Conservation (phyloP, 306 rosid species). For the Comarum palustre region DNA sequence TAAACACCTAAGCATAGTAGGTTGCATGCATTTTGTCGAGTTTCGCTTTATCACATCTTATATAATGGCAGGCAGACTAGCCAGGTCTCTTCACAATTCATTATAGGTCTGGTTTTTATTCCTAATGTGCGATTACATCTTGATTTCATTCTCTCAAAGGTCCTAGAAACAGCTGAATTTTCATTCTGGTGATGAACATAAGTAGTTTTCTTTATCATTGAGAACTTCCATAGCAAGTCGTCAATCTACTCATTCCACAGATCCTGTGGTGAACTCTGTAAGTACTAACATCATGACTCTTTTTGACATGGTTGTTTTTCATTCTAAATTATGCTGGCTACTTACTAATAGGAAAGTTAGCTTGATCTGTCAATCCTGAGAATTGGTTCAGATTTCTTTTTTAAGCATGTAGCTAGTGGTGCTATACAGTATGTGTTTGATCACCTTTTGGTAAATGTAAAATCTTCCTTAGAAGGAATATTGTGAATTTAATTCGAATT, state of each 20-base stretch:
- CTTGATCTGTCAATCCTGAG: not conserved
- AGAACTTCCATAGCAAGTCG: constrained; percentile 6
- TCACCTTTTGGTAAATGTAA: no score
- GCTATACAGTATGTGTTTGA: not conserved
- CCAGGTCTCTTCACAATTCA: not conserved
- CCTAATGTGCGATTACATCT: no score
- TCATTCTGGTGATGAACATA: not conserved
- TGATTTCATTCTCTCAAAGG: not conserved
- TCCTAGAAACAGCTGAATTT: constrained; percentile 13
- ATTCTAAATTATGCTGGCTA: not conserved
- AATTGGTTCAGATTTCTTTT: not conserved
- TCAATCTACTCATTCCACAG: not conserved
- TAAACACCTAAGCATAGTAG: not conserved
- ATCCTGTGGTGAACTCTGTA: constrained; percentile 10
- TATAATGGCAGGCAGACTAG: not conserved
- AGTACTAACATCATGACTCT: constrained; percentile 1
- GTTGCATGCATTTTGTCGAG: constrained; percentile 3
- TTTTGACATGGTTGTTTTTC: not conserved
- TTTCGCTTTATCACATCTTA: not conserved
- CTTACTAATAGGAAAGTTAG: not conserved
- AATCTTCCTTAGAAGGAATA: no score
- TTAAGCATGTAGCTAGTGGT: not conserved
- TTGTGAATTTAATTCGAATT: no score
- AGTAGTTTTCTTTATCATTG: not conserved
- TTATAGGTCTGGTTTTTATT: no score